Percentiles rank a stretch among this genome's conserved stretches.
phyloP scores from a whole-genome alignment of 2,329 filamentous ascomycete genomes.

The Colletotrichum magnum region DNA sequence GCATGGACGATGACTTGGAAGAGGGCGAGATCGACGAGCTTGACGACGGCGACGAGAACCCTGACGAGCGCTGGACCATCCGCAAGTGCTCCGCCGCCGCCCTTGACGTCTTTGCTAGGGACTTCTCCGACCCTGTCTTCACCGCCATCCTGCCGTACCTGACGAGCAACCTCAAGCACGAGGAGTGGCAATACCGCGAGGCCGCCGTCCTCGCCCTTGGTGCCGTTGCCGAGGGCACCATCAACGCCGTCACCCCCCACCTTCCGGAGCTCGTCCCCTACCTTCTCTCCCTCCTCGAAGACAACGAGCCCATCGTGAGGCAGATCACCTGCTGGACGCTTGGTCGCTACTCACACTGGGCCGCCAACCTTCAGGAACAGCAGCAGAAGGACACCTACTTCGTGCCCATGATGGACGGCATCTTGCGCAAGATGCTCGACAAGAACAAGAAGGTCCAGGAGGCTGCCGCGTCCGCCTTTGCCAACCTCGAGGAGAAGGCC shows the following conservation, averaged over 20 bases:
- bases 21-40: constrained; percentile 84
- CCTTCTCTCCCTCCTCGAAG: constrained; percentile 86
- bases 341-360: constrained; percentile 94
- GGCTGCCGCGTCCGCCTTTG: constrained; percentile 94
- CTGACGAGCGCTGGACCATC: constrained; percentile 94
- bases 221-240: constrained; percentile 94
- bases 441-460: constrained; percentile 98
- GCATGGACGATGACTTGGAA: constrained; percentile 82
- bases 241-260: constrained; percentile 90
- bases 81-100: constrained; percentile 97
- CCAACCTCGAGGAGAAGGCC: constrained; percentile 94
- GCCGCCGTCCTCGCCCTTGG: constrained; percentile 94
- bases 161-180: constrained; percentile 88
- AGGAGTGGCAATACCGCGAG: constrained; percentile 92
- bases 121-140: constrained; percentile 91
- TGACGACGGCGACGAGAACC: constrained; percentile 83
- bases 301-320: constrained; percentile 89
- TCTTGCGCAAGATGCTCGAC: constrained; percentile 94
- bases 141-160: constrained; percentile 93
- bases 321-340: constrained; percentile 99
- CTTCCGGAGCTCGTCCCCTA: constrained; percentile 92
- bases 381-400: constrained; percentile 83
- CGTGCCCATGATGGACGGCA: constrained; percentile 96
- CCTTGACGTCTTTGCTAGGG: constrained; percentile 91
- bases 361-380: constrained; percentile 78